Percentiles rank a stretch among this genome's conserved stretches.
phyloP scores from a whole-genome alignment of 1,139 yeast species.

The Debaryomyces robertsiae region DNA sequence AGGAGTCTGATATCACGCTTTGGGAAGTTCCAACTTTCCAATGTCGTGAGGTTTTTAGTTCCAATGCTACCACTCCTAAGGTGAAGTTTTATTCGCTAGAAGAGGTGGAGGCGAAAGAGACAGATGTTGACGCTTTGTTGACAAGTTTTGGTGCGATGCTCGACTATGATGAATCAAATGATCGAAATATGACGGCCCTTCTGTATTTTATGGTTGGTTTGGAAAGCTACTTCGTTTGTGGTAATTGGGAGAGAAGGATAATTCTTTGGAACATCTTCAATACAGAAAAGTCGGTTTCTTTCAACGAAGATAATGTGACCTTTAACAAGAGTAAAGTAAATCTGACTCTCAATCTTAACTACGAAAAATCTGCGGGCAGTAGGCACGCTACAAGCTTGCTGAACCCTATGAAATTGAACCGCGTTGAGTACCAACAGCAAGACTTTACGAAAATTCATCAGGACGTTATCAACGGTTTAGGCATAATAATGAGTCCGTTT shows the following conservation, averaged over 20 bases:
- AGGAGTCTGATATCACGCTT: slow-evolving; percentile 59
- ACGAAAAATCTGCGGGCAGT: slow-evolving; percentile 15
- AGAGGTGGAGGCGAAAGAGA: slow-evolving; percentile 29
- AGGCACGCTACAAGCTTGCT: slow-evolving; percentile 9
- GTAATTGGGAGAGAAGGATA: slow-evolving; percentile 31
- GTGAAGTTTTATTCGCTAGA: slow-evolving; percentile 37
- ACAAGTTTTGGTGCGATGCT: slow-evolving; percentile 19
- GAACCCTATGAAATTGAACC: background rate
- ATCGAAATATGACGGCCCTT: slow-evolving; percentile 19
- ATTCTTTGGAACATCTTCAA: slow-evolving; percentile 37
- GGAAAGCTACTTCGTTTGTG: slow-evolving; percentile 24
- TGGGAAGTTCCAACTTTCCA: slow-evolving; percentile 76
- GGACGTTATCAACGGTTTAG: slow-evolving; percentile 55
- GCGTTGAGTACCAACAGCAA: slow-evolving; percentile 2
- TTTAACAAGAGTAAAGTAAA: slow-evolving; percentile 16
- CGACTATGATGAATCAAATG: slow-evolving; percentile 13
- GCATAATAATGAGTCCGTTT: slow-evolving; percentile 50
- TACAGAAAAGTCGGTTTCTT: slow-evolving; percentile 28
- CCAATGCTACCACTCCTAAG: slow-evolving; percentile 32
- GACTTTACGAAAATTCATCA: slow-evolving; percentile 19
- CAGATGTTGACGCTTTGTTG: slow-evolving; percentile 21
- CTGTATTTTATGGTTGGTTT: slow-evolving; percentile 10
- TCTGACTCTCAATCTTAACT: slow-evolving; percentile 16
- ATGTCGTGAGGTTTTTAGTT: slow-evolving; percentile 58
- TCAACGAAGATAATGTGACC: slow-evolving; percentile 12